Evolutionary conservation across 2,329 filamentous ascomycete genomes (phyloP), one percentile per base, ranked within the genome.

Genomic region (Setomelanomma holmii): DNA sequence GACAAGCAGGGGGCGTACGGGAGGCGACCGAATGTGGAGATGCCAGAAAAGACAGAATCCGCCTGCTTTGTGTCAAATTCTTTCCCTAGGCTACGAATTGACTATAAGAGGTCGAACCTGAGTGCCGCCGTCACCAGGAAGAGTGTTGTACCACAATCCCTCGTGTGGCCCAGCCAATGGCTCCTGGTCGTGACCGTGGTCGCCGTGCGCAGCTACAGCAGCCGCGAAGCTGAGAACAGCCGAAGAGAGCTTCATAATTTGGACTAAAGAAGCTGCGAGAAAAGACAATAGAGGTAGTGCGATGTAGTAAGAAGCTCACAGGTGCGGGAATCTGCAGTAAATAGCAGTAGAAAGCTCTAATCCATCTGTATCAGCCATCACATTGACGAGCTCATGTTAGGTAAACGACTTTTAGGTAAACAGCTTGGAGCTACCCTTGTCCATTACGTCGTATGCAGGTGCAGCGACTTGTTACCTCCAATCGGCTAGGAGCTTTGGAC

Each of bases 1-100:
- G 84, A 80, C 4, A 96, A 80, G 71, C 91, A 96, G 3, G 89
- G 89, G 51, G 83, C 84, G 75, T 96, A 95, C 5, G 87, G 86
- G 36, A 95, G 78, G 44, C 90, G 86, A 10, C 90, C 91, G 69
- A 95, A 95, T 6, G 91, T 96, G 1, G 89, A 89, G 67, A 96
- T 95, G 22, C 91, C 91, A 1, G 89, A 93, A 76, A 95, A 96
- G 51, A 95, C 90, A 0, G 90, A 92, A 73, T 96, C 90, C 53
- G 90, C 90, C 88, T 93, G 55, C 35, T 30, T 3, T 40, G 20
- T 2, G 56, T 72, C 49, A 72, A 56, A 55, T 33, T 27, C 39
- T 47, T 23, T 22, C 19, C 24, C 14, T 14, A 14, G 24, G 3
- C 7, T 38, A 20, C 4, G 11, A n/a, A 35, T 1, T 12, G 3